Conservation (phyloP, 2,329 filamentous ascomycete species). For the Alternaria atra region DNA sequence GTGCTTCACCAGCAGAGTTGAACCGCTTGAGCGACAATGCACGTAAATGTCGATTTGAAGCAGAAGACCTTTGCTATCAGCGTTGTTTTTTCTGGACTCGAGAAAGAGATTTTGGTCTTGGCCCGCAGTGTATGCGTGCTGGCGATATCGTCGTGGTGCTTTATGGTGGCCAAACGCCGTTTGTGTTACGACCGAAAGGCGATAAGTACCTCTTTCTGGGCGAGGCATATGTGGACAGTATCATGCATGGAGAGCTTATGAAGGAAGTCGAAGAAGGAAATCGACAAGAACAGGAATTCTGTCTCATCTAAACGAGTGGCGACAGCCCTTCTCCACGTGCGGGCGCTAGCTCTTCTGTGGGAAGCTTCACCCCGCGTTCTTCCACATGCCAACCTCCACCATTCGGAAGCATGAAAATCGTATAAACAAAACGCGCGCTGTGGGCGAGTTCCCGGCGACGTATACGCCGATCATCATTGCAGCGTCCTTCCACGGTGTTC, state of each 20-base stretch:
- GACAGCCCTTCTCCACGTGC: background rate
- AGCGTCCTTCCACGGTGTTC: slow-evolving; percentile 22
- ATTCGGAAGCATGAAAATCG: background rate
- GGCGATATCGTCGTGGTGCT: slow-evolving; percentile 16
- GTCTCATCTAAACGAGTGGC: slow-evolving; percentile 1
- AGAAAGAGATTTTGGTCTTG: slow-evolving; percentile 6
- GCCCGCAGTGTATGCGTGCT: slow-evolving; percentile 11
- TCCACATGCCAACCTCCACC: background rate
- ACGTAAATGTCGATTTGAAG: too few relatives aligned
- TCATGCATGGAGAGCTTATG: slow-evolving; percentile 10
- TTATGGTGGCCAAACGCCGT: slow-evolving; percentile 5
- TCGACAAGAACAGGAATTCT: slow-evolving; percentile 6
- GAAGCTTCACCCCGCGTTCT: background rate
- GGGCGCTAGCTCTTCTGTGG: background rate
- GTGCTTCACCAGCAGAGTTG: too few relatives aligned
- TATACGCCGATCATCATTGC: background rate
- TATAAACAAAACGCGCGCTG: background rate
- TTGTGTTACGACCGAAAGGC: slow-evolving; percentile 1
- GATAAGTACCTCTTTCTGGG: slow-evolving; percentile 9
- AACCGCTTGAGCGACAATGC: too few relatives aligned
- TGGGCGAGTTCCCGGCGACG: background rate
- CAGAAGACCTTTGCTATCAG: too few relatives aligned
- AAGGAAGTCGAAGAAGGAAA: background rate
- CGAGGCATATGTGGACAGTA: slow-evolving; percentile 12
- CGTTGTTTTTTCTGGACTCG: too few relatives aligned